phyloP scores from a whole-genome alignment of 2,329 filamentous ascomycete species.

The Verticillium isaacii region DNA sequence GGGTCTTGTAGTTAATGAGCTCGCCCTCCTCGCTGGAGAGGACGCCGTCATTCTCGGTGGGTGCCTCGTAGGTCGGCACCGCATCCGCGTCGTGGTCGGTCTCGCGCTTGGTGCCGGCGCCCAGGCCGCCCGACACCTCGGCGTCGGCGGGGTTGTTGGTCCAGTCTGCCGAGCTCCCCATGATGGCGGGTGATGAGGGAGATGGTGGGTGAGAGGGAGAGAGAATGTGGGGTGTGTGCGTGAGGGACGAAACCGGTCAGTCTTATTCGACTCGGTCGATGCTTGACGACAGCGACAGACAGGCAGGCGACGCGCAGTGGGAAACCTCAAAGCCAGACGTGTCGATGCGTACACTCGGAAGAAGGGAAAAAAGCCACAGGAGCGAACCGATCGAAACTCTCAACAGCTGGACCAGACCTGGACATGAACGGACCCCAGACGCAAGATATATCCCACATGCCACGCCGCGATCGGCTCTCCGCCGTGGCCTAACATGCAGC shows the following conservation, averaged over 20 bases:
- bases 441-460: not conserved
- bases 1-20: conserved; percentile 29
- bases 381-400: not conserved
- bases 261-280: too few species aligned
- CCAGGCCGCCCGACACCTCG: not conserved
- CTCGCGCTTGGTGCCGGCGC: not conserved
- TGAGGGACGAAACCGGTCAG: not conserved
- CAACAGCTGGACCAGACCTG: not conserved
- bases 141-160: conserved; percentile 2
- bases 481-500: not conserved
- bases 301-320: too few species aligned
- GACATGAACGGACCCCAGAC: not conserved
- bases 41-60: not conserved
- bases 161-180: conserved; percentile 7
- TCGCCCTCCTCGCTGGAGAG: conserved; percentile 6
- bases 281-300: too few species aligned
- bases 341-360: too few species aligned
- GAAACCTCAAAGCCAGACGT: too few species aligned
- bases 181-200: not conserved
- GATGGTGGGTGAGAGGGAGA: not conserved
- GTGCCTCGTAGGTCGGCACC: not conserved
- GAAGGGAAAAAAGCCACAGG: not conserved
- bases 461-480: not conserved
- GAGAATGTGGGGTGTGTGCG: not conserved
- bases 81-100: not conserved